Evolutionary conservation across 169 alveolate genomes (phyloP), one percentile per base, ranked within the genome.

Genomic region (Sarcocystis neurona): DNA sequence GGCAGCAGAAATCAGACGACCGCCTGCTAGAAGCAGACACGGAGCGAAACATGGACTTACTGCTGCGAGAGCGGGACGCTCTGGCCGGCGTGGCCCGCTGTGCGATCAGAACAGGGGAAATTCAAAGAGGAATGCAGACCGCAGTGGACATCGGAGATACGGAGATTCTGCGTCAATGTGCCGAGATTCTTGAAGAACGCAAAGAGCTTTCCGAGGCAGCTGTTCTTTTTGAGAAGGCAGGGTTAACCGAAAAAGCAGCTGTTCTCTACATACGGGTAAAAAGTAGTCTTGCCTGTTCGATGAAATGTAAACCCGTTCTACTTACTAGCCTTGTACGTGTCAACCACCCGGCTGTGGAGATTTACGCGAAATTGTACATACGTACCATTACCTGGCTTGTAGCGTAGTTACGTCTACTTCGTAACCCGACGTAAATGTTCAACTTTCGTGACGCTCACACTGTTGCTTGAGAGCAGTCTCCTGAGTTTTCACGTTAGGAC

Each of bases 11-110:
- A 39, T 47, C 79, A 23, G 1, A 6, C 82, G 58, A 4, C 56
- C 27, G 12, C 66, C 66, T 23, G 12, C 12, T 12, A 53, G 66
- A 53, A 53, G 66, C 30, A 53, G 23, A 53, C n/a, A n/a, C n/a
- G n/a, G n/a, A n/a, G n/a, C n/a, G n/a, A n/a, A n/a, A 63, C n/a
- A 15, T 37, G 37, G 0, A 53, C 27, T 10, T 72, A 4, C 66
- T 23, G 66, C 66, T 23, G 66, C 23, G 66, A 12, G 66, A 53
- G 23, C 30, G 92, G 79, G 84, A 92, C 79, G 94, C 97, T 87
- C 92, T 93, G 32, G 97, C 97, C 44, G 98, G 98, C 23, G 93
- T 96, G 39, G 96, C 97, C 43, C 93, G 98, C 79, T 93, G 95
- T 87, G 94, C 97, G 5, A 95, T 96, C 44, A 93, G 94, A 78